Base-by-base conservation (phyloP, 495 filamentous ascomycete species). In the Bathelium albidoporum region DNA sequence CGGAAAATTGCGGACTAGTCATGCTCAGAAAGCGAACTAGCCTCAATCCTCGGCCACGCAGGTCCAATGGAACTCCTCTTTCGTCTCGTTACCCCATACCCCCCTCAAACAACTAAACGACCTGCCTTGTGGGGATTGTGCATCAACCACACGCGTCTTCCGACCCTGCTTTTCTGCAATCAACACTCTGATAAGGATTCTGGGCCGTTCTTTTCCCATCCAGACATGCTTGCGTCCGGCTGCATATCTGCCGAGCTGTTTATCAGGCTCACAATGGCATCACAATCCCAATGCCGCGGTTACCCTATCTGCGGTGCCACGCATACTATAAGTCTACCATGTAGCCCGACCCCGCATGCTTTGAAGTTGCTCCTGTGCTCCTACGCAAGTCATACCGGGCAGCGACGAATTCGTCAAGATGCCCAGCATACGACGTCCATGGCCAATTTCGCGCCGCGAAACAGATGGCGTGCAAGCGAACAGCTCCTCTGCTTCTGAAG, bases 381-480 rank as follows among this genome's bases (percentile, higher is more conserved):
- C 49, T 3, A 29, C 20, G 24, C 2, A 55, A 16, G 24, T 24
- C 22, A 0, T 11, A 3, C 24, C 29, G 20, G 49, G 24, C 2
- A 55, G 5, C 12, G 24, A 55, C 11, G 5, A 26, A 10, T 7
- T 20, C 49, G 49, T 16, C 22, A 29, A 55, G 24, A 55, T 55
- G 49, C 49, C 20, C 20, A 55, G 49, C 3, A 63, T 63, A 0
- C 61, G 61, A 32, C 41, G 61, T 29, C 45, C 52, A 22, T 59
- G 52, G 61, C 26, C 31, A 4, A 16, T 34, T 9, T 58, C 45
- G 16, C 28, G 52, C 29, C 61, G 52, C 14, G 61, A 58, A 24
- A 63, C 44, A 28, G 61, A 63, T 20, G 32, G 24, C 10, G 61
- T 59, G 26, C 61, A 63, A 34, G 31, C 32, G 16, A 63, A 59